Conservation (phyloP, 2,329 filamentous ascomycete genomes). For the Pseudogymnoascus sp. region DNA sequence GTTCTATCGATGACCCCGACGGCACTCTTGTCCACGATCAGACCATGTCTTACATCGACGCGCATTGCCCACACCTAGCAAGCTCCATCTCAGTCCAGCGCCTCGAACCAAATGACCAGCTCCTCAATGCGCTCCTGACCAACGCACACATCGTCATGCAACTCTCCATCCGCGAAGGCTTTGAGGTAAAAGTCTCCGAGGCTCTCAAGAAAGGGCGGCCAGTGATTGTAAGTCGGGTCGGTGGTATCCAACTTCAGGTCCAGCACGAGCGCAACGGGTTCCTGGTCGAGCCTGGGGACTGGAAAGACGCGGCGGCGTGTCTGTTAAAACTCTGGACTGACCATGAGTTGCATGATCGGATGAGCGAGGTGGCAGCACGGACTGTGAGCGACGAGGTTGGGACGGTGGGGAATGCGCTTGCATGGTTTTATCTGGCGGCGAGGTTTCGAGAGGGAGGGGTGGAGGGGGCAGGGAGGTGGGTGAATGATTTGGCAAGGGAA, state of each 20-base stretch:
- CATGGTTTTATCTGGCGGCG: conserved; percentile 69
- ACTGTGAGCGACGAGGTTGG: conserved; percentile 75
- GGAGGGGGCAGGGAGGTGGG: conserved; percentile 52
- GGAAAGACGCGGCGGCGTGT: conserved; percentile 57
- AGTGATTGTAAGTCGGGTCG: conserved; percentile 64
- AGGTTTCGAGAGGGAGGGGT: conserved; percentile 49
- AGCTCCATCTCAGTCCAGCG: conserved; percentile 66
- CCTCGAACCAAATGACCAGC: conserved; percentile 67
- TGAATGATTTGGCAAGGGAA: conserved; percentile 65
- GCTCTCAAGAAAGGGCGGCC: conserved; percentile 72
- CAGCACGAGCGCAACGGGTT: conserved; percentile 63
- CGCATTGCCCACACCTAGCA: conserved; percentile 50
- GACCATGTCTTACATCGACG: conserved; percentile 58
- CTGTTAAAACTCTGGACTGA: conserved; percentile 59
- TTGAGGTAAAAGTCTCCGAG: conserved; percentile 81
- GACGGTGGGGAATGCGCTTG: conserved; percentile 68
- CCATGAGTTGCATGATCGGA: conserved; percentile 52
- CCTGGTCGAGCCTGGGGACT: conserved; percentile 63
- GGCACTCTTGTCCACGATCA: conserved; percentile 63
- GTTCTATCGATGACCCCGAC: conserved; percentile 74
- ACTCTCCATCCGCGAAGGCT: conserved; percentile 72
- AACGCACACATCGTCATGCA: conserved; percentile 67
- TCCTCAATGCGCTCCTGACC: conserved; percentile 67
- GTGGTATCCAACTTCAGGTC: conserved; percentile 75
- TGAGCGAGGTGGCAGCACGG: conserved; percentile 53